Conservation (phyloP, 805 yeast species). For the Maudiozyma saulgeensis region DNA sequence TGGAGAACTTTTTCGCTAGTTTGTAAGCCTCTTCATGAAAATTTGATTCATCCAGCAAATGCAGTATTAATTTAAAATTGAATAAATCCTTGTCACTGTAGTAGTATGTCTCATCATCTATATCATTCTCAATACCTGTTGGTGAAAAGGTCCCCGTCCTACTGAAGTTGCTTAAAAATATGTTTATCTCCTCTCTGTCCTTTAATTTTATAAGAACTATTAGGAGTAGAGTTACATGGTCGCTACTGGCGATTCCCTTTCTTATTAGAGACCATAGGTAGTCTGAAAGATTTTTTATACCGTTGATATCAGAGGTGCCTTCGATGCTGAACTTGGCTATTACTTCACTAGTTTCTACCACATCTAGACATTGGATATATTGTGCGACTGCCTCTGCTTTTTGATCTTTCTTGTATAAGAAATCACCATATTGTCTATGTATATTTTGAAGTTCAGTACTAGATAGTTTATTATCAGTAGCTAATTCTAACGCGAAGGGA, state of each 20-base stretch:
- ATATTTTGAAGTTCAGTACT: conserved; percentile 26
- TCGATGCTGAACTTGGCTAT: conserved; percentile 71
- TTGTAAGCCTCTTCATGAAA: conserved; percentile 57
- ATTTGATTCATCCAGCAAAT: conserved; percentile 63
- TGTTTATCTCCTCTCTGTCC: conserved; percentile 44
- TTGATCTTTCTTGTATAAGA: conserved; percentile 55
- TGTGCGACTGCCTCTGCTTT: conserved; percentile 63
- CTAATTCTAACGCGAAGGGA: conserved; percentile 63
- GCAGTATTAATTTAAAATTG: conserved; percentile 59
- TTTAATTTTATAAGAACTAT: conserved; percentile 76
- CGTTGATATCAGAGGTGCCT: conserved; percentile 23
- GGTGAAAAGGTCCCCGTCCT: conserved; percentile 21
- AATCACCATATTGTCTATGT: conserved; percentile 59
- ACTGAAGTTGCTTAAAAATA: conserved; percentile 40
- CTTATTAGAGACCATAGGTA: conserved; percentile 56
- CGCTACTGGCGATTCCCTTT: conserved; percentile 49
- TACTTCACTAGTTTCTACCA: conserved; percentile 60
- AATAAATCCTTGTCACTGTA: conserved; percentile 33
- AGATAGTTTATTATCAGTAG: conserved; percentile 31
- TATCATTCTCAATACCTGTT: conserved; percentile 24
- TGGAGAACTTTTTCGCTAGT: conserved; percentile 53
- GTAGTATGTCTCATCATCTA: conserved; percentile 30
- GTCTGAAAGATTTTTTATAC: conserved; percentile 44
- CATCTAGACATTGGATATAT: conserved; percentile 49
- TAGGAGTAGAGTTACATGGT: conserved; percentile 71